Percentiles rank a stretch among this genome's conserved stretches.
These are phyloP conservation scores for Tuber borchii DNA, from an alignment of 495 filamentous ascomycete genomes.

Conservation along the genomic window DNA sequence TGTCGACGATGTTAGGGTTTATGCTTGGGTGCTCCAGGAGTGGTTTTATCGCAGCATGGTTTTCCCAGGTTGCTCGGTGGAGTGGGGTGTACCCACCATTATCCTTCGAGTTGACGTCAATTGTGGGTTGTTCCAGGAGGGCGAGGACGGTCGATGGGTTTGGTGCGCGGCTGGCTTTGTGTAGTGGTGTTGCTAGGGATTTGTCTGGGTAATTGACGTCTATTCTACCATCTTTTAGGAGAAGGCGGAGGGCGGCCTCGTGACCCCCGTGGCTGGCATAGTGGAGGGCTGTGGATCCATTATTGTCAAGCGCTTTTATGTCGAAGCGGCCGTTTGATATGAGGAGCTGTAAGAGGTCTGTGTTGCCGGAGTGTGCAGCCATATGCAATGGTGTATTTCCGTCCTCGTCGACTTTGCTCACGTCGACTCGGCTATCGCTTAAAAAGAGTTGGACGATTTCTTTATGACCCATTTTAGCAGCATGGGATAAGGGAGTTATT, in stretches of 20 bases:
- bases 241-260: conserved; percentile 2
- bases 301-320: neutral
- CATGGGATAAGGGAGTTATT: conserved; percentile 11
- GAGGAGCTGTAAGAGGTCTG: neutral
- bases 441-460: conserved; percentile 7
- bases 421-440: conserved; percentile 4
- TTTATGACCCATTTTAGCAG: conserved; percentile 2
- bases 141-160: conserved; percentile 3
- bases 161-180: neutral
- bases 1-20: conserved; percentile 2
- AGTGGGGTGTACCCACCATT: neutral
- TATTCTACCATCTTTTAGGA: conserved; percentile 11
- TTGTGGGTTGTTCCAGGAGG: neutral
- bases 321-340: neutral
- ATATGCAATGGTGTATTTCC: neutral
- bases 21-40: neutral
- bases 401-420: conserved; percentile 1
- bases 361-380: conserved; percentile 2
- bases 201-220: neutral
- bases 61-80: neutral
- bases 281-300: conserved; percentile 7
- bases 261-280: conserved; percentile 10
- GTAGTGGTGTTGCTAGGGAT: neutral
- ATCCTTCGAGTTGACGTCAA: neutral
- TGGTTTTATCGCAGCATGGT: conserved; percentile 1